These are phyloP conservation scores for Gossypium gossypioides DNA, from an alignment of 441 rosid species.

Conservation along the genomic window DNA sequence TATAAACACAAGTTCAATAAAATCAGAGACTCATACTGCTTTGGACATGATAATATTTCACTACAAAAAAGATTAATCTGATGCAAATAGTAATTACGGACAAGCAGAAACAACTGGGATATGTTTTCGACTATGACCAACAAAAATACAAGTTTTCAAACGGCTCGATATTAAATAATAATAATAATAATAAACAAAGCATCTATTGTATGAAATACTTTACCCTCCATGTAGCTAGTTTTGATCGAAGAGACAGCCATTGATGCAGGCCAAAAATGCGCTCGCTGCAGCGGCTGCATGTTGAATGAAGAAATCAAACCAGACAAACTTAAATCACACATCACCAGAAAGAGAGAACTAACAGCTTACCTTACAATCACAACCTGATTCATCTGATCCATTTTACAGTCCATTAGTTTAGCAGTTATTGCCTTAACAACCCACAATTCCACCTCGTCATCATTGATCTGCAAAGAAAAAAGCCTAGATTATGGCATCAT, in stretches of 20 bases:
- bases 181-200: not conserved
- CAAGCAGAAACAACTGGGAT: not conserved
- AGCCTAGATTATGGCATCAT: not conserved
- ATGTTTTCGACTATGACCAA: not conserved
- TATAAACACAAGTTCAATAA: not conserved
- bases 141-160: not conserved
- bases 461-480: constrained; percentile 41
- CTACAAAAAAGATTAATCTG: not conserved
- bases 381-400: constrained; percentile 93
- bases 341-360: not conserved
- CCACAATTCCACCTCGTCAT: constrained; percentile 81
- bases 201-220: constrained; percentile 11
- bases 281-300: constrained; percentile 57
- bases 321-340: not conserved
- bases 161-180: not conserved
- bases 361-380: constrained; percentile 56
- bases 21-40: not conserved
- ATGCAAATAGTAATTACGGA: not conserved
- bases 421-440: constrained; percentile 87
- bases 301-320: constrained; percentile 5
- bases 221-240: constrained; percentile 83
- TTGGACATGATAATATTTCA: not conserved
- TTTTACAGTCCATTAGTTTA: constrained; percentile 68
- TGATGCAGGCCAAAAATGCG: constrained; percentile 70
- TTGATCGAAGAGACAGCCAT: constrained; percentile 69